Evolutionary conservation across 2,329 filamentous ascomycete species (phyloP).

Genomic region (Colletotrichum sp.): DNA sequence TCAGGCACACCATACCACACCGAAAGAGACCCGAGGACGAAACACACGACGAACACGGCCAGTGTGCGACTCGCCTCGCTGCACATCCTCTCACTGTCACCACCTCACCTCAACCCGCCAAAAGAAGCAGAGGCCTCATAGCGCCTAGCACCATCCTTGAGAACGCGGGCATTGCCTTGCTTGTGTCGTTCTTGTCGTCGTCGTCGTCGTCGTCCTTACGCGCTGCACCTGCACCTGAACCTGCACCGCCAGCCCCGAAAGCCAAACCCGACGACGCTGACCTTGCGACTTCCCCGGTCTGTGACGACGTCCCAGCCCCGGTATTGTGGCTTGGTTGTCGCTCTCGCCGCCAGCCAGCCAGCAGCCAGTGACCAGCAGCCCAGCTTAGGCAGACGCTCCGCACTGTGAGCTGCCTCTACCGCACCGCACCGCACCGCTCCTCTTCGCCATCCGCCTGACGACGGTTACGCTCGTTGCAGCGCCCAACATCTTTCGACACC

Average conservation of each 20-base stretch:
- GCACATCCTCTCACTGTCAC: background rate
- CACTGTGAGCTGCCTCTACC: background rate
- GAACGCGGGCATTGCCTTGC: background rate
- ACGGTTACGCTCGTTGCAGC: background rate
- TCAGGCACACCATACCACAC: background rate
- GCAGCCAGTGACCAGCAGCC: background rate
- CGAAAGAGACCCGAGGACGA: background rate
- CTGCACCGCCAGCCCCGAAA: conserved; percentile 3
- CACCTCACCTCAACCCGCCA: background rate
- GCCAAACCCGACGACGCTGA: conserved; percentile 2
- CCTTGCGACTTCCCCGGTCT: background rate
- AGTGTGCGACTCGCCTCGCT: conserved; percentile 2
- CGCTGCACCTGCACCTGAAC: background rate
- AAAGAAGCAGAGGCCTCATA: background rate
- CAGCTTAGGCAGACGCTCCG: background rate
- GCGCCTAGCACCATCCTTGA: conserved; percentile 3
- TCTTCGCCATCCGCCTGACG: background rate
- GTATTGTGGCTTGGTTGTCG: conserved; percentile 21
- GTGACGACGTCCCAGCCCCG: conserved; percentile 18
- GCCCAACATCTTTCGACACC: background rate
- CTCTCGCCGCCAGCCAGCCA: conserved; percentile 5
- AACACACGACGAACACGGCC: conserved; percentile 11
- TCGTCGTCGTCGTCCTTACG: background rate
- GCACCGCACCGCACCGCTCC: background rate
- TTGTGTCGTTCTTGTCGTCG: background rate